These are phyloP conservation scores for Talaromyces liani DNA, from an alignment of 495 filamentous ascomycete genomes.

Conservation along the genomic window DNA sequence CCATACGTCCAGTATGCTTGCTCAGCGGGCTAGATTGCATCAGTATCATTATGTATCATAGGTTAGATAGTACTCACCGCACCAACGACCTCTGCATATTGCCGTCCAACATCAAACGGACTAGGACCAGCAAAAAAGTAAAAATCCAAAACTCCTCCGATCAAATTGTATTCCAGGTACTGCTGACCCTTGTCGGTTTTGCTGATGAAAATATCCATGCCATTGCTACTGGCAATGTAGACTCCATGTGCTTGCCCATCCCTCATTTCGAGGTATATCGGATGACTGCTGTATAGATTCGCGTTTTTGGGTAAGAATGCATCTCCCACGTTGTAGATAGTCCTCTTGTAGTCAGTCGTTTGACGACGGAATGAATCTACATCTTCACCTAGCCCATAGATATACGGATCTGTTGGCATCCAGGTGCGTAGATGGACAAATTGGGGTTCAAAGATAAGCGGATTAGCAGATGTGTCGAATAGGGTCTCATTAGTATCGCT, in stretches of 20 bases:
- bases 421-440: constrained; percentile 45
- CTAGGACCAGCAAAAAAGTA: constrained; percentile 48
- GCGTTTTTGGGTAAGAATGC: constrained; percentile 16
- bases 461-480: constrained; percentile 35
- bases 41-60: not conserved
- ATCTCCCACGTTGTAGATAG: constrained; percentile 27
- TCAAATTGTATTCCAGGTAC: constrained; percentile 61
- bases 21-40: constrained; percentile 35
- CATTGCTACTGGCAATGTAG: constrained; percentile 53
- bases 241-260: constrained; percentile 49
- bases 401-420: constrained; percentile 45
- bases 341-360: constrained; percentile 47
- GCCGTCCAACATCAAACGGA: constrained; percentile 37
- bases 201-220: constrained; percentile 55
- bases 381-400: constrained; percentile 49
- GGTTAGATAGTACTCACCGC: not conserved
- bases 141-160: constrained; percentile 48
- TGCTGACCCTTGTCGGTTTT: constrained; percentile 28
- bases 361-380: constrained; percentile 41
- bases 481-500: constrained; percentile 40
- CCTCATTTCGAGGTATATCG: constrained; percentile 47
- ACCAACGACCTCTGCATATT: constrained; percentile 36
- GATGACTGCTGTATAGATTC: constrained; percentile 48
- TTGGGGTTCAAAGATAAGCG: constrained; percentile 47
- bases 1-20: constrained; percentile 48